A percentile compares a stretch with the other conserved stretches of the same genome.
Conservation (phyloP, 202 grass and related monocot genomes). For the Miscanthus sacchariflorus region DNA sequence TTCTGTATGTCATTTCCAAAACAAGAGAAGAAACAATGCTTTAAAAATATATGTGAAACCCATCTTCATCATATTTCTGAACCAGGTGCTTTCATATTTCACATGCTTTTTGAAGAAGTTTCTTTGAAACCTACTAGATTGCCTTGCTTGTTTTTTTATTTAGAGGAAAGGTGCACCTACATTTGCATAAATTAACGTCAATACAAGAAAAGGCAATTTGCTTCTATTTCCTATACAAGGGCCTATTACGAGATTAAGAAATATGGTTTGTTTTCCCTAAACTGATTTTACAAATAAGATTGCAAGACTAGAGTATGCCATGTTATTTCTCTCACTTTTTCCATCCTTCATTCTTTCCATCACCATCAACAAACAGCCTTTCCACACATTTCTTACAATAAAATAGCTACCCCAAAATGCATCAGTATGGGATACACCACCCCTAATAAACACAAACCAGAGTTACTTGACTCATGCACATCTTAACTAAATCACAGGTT, state of each 20-base stretch:
- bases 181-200: neutral
- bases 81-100: neutral
- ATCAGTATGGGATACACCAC: conserved; percentile 9
- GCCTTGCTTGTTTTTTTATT: neutral
- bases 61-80: conserved; percentile 12
- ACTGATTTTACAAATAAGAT: conserved; percentile 15
- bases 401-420: conserved; percentile 3
- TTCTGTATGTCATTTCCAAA: conserved; percentile 12
- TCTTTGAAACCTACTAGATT: conserved; percentile 14
- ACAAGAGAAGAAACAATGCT: neutral
- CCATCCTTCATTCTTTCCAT: neutral
- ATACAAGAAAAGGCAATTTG: neutral
- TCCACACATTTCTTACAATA: neutral
- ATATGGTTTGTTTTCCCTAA: neutral
- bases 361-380: neutral
- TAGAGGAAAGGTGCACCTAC: neutral
- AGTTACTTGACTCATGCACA: neutral
- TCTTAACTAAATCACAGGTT: conserved; percentile 4
- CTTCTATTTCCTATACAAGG: neutral
- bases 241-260: neutral
- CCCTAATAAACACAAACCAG: conserved; percentile 16
- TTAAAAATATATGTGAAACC: conserved; percentile 12
- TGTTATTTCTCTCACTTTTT: conserved; percentile 25
- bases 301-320: neutral
- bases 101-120: neutral